phyloP scores from a whole-genome alignment of 331 rosid genomes.

The Rosa hybrid region DNA sequence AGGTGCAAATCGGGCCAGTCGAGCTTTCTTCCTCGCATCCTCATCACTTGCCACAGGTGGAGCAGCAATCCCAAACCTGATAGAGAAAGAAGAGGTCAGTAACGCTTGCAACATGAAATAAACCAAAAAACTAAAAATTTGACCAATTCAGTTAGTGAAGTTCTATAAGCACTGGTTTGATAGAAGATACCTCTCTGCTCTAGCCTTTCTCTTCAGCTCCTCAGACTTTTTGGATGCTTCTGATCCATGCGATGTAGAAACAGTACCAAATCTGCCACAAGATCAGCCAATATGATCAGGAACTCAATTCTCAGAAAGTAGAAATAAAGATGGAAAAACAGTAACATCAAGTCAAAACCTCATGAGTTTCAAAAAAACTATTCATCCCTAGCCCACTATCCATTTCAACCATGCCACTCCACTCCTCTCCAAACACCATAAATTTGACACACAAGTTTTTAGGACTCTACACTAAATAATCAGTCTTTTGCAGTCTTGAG shows the following conservation, averaged over 20 bases:
- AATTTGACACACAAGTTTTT: too few relatives aligned
- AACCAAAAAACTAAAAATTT: not conserved
- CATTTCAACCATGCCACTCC: not conserved
- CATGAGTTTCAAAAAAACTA: not conserved
- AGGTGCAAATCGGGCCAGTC: slow-evolving; percentile 71
- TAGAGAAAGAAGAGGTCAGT: slow-evolving; percentile 10
- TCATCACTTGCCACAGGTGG: slow-evolving; percentile 52
- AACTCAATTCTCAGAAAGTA: not conserved
- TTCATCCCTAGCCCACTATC: not conserved
- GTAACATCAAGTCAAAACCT: not conserved
- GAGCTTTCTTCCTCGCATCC: slow-evolving; percentile 89
- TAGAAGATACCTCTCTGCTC: slow-evolving; percentile 73
- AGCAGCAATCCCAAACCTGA: slow-evolving; percentile 70
- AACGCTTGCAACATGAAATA: slow-evolving; percentile 1
- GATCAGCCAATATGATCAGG: not conserved
- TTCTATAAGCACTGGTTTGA: not conserved
- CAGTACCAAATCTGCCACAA: slow-evolving; percentile 66
- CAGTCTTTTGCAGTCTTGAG: not conserved
- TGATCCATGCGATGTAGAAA: slow-evolving; percentile 44
- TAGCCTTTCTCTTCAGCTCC: slow-evolving; percentile 79
- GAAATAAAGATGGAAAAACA: not conserved
- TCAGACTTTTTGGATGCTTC: slow-evolving; percentile 57
- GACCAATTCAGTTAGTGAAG: not conserved
- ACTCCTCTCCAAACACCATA: not conserved
- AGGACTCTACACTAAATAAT: not conserved